Evolutionary conservation across 2,329 filamentous ascomycete genomes (phyloP).

Genomic region (Chaetomium olivaceum): DNA sequence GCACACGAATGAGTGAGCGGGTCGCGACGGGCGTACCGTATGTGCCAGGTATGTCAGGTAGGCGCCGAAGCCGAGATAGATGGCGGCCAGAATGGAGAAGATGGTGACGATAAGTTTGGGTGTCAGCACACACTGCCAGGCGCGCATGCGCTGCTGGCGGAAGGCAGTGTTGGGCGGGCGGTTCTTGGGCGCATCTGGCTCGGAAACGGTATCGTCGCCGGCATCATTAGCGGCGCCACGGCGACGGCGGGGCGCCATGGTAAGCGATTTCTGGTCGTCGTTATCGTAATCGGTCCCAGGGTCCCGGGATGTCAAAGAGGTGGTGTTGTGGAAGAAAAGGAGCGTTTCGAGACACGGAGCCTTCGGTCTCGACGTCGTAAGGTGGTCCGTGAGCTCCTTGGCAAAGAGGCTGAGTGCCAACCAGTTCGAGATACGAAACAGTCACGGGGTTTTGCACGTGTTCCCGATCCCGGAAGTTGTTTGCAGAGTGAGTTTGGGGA

Average conservation of each 20-base stretch:
- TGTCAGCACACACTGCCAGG: conserved; percentile 84
- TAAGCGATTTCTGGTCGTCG: conserved; percentile 18
- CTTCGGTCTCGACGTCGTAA: conserved; percentile 19
- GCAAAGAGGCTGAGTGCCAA: conserved; percentile 29
- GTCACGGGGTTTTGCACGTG: conserved; percentile 28
- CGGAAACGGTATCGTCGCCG: conserved; percentile 28
- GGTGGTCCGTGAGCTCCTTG: conserved; percentile 32
- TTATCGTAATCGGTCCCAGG: conserved; percentile 14
- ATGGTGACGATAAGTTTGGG: conserved; percentile 36
- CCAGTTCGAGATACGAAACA: conserved; percentile 6
- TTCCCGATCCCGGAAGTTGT: too few species aligned
- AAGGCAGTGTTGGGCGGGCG: conserved; percentile 73
- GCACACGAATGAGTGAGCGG: not conserved
- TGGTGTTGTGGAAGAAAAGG: conserved; percentile 20
- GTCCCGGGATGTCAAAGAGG: conserved; percentile 19
- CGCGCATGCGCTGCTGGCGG: conserved; percentile 92
- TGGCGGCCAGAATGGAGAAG: conserved; percentile 34
- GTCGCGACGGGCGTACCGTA: conserved; percentile 26
- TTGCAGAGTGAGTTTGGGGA: too few species aligned
- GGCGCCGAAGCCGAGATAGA: conserved; percentile 35
- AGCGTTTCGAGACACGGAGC: conserved; percentile 25
- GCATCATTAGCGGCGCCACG: conserved; percentile 30
- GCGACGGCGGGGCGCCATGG: conserved; percentile 35
- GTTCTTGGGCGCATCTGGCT: conserved; percentile 33
- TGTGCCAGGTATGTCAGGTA: conserved; percentile 31